Evolutionary conservation across 805 yeast genomes (phyloP).

Genomic region (Saturnispora kantuleensis): DNA sequence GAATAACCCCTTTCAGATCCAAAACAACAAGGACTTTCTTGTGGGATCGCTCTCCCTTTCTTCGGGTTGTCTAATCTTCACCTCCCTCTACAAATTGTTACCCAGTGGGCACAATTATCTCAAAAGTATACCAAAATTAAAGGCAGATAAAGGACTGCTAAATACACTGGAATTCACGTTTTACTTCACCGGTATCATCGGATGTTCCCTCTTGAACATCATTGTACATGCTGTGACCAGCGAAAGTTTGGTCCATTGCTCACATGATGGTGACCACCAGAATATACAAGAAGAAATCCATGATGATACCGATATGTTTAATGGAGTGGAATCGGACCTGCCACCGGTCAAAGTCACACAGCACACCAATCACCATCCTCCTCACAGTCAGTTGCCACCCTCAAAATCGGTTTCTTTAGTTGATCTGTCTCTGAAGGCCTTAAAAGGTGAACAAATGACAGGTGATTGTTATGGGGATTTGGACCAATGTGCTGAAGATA

Average conservation of each 20-base stretch:
- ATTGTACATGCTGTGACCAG: constrained; percentile 67
- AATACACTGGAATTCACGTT: constrained; percentile 35
- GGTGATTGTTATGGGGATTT: constrained; percentile 27
- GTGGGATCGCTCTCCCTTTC: constrained; percentile 68
- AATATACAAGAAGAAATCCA: constrained; percentile 7
- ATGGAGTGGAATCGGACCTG: too few species aligned
- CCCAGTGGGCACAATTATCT: constrained; percentile 55
- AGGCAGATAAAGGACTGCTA: constrained; percentile 21
- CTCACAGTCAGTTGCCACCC: neutral
- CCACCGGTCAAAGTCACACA: constrained; percentile 1
- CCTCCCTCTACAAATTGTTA: constrained; percentile 66
- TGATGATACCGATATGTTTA: neutral
- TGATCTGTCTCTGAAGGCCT: constrained; percentile 24
- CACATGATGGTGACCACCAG: constrained; percentile 39
- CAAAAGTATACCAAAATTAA: constrained; percentile 19
- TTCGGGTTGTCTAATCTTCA: constrained; percentile 73
- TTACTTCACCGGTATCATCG: constrained; percentile 41
- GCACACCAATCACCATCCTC: neutral
- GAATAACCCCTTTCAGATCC: constrained; percentile 40
- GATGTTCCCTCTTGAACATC: constrained; percentile 52
- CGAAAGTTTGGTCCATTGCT: constrained; percentile 79
- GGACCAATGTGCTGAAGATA: constrained; percentile 21
- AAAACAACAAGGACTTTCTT: constrained; percentile 53
- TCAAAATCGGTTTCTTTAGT: constrained; percentile 15
- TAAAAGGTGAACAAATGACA: constrained; percentile 20